Evolutionary conservation across 768 basidiomycete species (phyloP).

Genomic region (Trichaptum fuscoviolaceum): DNA sequence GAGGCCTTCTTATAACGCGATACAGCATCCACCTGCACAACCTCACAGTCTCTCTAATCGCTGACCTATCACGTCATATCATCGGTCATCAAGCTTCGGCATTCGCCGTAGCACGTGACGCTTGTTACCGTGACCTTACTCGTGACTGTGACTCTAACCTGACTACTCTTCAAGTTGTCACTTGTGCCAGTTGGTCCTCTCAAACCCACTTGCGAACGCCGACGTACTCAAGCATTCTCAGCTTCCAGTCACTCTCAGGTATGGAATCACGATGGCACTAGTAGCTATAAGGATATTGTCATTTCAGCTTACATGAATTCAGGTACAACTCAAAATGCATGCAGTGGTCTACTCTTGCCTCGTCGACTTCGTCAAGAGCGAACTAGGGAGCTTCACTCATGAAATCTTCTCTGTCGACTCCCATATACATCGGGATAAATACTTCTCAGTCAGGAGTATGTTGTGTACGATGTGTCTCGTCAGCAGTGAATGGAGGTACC

Average conservation of each 20-base stretch:
- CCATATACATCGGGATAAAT: not conserved
- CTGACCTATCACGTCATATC: not conserved
- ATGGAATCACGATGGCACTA: no score
- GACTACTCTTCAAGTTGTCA: no score
- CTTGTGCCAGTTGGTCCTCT: no score
- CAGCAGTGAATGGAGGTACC: not conserved
- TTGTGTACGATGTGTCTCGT: not conserved
- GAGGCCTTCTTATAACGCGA: not conserved
- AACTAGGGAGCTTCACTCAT: conserved; percentile 1
- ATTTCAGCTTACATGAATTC: no score
- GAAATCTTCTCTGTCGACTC: not conserved
- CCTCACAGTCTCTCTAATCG: not conserved
- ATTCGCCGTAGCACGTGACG: not conserved
- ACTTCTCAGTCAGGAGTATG: not conserved
- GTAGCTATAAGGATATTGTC: no score
- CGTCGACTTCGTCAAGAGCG: not conserved
- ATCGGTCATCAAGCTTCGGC: not conserved
- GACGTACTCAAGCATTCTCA: no score
- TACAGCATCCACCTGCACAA: not conserved
- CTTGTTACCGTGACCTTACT: no score
- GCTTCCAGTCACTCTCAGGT: no score
- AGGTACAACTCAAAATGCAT: not conserved
- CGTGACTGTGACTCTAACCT: no score
- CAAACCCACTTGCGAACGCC: no score
- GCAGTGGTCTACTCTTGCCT: not conserved